These are phyloP conservation scores for Wickerhamiella alocasiicola DNA, from an alignment of 805 yeast genomes.

Conservation along the genomic window DNA sequence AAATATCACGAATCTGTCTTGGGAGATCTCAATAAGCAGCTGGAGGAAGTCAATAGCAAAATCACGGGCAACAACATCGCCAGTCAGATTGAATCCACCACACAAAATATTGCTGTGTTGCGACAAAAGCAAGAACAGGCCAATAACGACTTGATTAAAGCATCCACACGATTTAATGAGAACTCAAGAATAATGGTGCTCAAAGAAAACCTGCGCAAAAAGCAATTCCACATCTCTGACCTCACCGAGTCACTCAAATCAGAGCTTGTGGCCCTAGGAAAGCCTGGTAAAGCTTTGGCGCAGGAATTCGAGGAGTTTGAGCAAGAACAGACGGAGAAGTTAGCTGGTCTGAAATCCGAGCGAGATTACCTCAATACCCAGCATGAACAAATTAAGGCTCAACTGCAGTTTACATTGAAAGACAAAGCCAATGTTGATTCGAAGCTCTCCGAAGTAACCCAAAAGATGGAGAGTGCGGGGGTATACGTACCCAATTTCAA, in stretches of 20 bases:
- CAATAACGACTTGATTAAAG: constrained; percentile 7
- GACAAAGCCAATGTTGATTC: background rate
- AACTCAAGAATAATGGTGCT: constrained; percentile 13
- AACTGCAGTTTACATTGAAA: background rate
- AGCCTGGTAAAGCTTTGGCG: background rate
- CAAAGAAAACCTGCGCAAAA: constrained; percentile 11
- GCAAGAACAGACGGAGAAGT: background rate
- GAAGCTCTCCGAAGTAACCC: background rate
- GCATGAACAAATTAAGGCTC: background rate
- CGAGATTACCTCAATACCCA: background rate
- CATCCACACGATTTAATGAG: constrained; percentile 14
- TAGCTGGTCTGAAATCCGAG: background rate
- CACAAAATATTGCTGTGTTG: background rate
- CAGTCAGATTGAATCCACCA: background rate
- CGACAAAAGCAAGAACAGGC: constrained; percentile 1
- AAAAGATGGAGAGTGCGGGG: background rate
- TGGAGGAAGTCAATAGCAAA: background rate
- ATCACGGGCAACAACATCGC: background rate
- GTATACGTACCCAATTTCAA: constrained; percentile 25
- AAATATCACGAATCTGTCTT: background rate
- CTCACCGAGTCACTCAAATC: background rate
- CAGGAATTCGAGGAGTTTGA: background rate
- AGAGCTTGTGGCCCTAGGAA: background rate
- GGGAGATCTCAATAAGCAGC: background rate
- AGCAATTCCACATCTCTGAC: background rate